Base-by-base conservation (phyloP, 768 basidiomycete genomes). In the Phanerodontia chrysosporium region DNA sequence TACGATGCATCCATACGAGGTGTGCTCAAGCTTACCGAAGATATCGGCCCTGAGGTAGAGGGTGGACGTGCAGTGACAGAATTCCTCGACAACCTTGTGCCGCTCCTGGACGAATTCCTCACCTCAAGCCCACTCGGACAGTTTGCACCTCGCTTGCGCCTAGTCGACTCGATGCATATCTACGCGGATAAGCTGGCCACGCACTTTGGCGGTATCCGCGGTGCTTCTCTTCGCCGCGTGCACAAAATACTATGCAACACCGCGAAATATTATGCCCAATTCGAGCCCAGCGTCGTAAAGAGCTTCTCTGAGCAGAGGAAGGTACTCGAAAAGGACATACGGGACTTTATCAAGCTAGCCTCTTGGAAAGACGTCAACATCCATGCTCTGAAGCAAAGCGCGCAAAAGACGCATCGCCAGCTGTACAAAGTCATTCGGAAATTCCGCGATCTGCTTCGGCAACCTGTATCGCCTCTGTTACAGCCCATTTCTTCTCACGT, bases 301-400 rank as follows among this genome's bases (percentile, higher is more conserved):
- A 76, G 76, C n/a, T 73, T 97, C 28, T 64, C 68, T 2, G 71
- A 78, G 18, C 86, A 90, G 67, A 82, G 87, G 51, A 72, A 70
- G 0, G 67, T 65, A 0, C 70, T 97, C 30, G 93, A 98, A 72
- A 89, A 85, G 65, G 90, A 95, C 57, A 81, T 98, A 53, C 83
- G 79, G 58, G 85, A 82, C 45, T 87, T 94, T 69, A 88, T 98
- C 77, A 96, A 95, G 71, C 78, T 99, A 46, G 97, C 97, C 1
- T 98, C 95, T 67, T 98, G 97, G 97, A 97, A 91, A 72, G 97
- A 99, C 68, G 77, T 95, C 68, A 99, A 98, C 66, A 90, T 98
- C 10, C 88, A 92, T 62, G 95, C 97, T 1, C 79, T 99, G 58
- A 91, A 89, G 70, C 87, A 90, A 60, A 97, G 95, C 68, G 95